phyloP scores from a whole-genome alignment of 1,284 basidiomycete species.

The Volvariella surrecta region DNA sequence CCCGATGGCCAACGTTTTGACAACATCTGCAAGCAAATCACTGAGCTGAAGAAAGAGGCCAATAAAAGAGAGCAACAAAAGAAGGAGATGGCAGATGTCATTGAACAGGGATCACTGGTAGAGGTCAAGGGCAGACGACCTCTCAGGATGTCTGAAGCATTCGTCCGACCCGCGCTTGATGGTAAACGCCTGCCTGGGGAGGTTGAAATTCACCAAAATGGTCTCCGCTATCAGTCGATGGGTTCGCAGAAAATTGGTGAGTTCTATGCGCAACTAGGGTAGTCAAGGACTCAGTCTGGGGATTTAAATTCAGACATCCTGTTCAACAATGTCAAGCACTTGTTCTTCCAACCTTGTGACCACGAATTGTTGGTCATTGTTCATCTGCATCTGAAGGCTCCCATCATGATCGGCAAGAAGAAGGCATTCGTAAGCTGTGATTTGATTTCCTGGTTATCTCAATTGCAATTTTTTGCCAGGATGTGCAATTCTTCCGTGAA shows the following conservation, averaged over 20 bases:
- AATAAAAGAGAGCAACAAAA: slow-evolving; percentile 97
- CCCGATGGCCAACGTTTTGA: slow-evolving; percentile 87
- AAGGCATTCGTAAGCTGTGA: slow-evolving; percentile 72
- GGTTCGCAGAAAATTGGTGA: slow-evolving; percentile 85
- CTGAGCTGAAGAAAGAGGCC: slow-evolving; percentile 92
- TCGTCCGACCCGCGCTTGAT: slow-evolving; percentile 89
- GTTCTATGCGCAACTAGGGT: slow-evolving; percentile 18
- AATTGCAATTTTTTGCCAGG: slow-evolving; percentile 34
- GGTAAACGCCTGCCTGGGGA: slow-evolving; percentile 92
- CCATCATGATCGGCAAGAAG: slow-evolving; percentile 99
- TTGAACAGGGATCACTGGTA: slow-evolving; percentile 87
- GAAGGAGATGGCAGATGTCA: slow-evolving; percentile 96
- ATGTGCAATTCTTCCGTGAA: slow-evolving; percentile 98
- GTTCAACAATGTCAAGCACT: slow-evolving; percentile 97
- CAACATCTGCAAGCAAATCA: slow-evolving; percentile 86
- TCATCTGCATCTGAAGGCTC: slow-evolving; percentile 90
- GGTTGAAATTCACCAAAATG: slow-evolving; percentile 97
- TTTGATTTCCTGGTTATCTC: slow-evolving; percentile 4
- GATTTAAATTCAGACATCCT: slow-evolving; percentile 63
- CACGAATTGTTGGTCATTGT: slow-evolving; percentile 93
- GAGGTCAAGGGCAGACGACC: slow-evolving; percentile 85
- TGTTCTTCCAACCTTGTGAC: slow-evolving; percentile 99
- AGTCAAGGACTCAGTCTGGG: not conserved
- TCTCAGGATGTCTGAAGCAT: slow-evolving; percentile 83
- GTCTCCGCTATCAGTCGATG: slow-evolving; percentile 87